Conservation (phyloP, 2,329 filamentous ascomycete genomes). For the Albophoma yamanashiensis region DNA sequence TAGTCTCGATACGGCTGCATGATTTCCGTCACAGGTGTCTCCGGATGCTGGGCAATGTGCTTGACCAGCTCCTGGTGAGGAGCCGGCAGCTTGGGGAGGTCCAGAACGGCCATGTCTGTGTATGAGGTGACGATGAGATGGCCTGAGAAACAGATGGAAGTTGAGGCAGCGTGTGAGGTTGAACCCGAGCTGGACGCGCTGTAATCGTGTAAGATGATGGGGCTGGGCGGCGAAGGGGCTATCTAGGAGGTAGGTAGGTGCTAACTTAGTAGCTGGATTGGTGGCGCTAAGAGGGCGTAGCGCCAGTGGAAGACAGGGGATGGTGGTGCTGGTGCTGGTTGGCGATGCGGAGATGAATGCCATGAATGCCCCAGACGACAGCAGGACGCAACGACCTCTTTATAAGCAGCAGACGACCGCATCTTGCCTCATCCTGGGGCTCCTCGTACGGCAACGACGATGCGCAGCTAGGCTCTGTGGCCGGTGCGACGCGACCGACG, state of each 20-base stretch:
- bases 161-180: neutral
- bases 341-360: neutral
- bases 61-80: constrained; percentile 32
- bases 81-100: constrained; percentile 35
- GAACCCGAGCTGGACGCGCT: neutral
- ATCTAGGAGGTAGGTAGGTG: too few species aligned
- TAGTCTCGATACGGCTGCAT: constrained; percentile 57
- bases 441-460: neutral
- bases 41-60: constrained; percentile 44
- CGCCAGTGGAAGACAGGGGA: neutral
- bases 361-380: neutral
- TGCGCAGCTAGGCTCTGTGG: neutral
- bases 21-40: constrained; percentile 44
- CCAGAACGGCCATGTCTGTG: constrained; percentile 22
- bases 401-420: neutral
- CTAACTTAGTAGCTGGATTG: neutral
- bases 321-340: neutral
- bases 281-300: neutral
- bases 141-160: neutral
- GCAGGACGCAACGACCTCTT: neutral
- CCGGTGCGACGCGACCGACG: constrained; percentile 2
- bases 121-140: neutral
- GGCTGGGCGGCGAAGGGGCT: neutral
- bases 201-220: neutral
- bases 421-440: neutral